These are phyloP conservation scores for Backusella tuberculispora DNA, from an alignment of 192 early-diverging fungal genomes.

Conservation along the genomic window DNA sequence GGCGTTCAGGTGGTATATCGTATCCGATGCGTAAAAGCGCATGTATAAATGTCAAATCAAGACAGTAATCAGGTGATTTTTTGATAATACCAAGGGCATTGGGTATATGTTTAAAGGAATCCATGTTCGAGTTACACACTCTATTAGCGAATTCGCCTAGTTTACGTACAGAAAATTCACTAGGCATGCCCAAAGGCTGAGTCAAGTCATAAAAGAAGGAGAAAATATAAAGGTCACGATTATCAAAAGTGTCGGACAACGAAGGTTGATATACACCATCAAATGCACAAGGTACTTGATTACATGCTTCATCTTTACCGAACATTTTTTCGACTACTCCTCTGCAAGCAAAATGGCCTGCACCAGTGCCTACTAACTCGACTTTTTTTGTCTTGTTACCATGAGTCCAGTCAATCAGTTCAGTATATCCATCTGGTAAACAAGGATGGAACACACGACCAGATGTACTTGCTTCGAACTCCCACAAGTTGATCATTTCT, in stretches of 20 bases:
- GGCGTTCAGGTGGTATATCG: constrained; percentile 68
- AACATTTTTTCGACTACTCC: constrained; percentile 68
- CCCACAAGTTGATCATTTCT: constrained; percentile 43
- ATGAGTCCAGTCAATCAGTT: constrained; percentile 40
- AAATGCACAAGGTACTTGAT: constrained; percentile 79
- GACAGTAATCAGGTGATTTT: constrained; percentile 76
- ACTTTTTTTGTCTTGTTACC: constrained; percentile 23
- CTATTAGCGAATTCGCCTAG: constrained; percentile 67
- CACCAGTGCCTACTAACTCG: constrained; percentile 60
- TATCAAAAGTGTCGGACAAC: constrained; percentile 65
- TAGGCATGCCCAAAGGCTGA: constrained; percentile 68
- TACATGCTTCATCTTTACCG: constrained; percentile 70
- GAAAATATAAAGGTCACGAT: constrained; percentile 89
- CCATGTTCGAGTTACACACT: constrained; percentile 65
- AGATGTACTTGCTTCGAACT: constrained; percentile 37
- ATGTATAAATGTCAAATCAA: constrained; percentile 90
- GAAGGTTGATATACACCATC: constrained; percentile 91
- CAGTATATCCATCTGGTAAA: constrained; percentile 67
- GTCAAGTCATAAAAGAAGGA: constrained; percentile 96
- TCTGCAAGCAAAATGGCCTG: constrained; percentile 55
- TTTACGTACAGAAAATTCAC: constrained; percentile 73
- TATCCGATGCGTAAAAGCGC: constrained; percentile 85
- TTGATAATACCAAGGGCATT: constrained; percentile 55
- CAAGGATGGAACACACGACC: constrained; percentile 62
- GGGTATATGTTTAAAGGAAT: constrained; percentile 53